A percentile compares a stretch with the other conserved stretches of the same genome.
Conservation (phyloP, 2,329 filamentous ascomycete genomes). For the Ciborinia camelliae region DNA sequence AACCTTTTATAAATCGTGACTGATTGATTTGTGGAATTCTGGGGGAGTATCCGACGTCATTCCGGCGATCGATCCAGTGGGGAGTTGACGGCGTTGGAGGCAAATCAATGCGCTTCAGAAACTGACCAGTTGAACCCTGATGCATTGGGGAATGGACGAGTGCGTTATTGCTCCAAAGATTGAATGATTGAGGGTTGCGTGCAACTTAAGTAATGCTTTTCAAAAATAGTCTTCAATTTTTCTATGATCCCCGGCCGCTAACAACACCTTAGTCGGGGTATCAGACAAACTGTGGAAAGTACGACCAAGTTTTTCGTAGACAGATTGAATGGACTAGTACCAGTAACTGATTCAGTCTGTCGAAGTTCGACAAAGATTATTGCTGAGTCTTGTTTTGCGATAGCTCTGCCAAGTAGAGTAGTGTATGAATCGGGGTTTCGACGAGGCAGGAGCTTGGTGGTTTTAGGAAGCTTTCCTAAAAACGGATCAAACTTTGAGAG, state of each 20-base stretch:
- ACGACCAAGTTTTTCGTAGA: neutral
- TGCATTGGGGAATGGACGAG: conserved; percentile 32
- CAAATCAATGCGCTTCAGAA: too few species aligned
- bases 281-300: neutral
- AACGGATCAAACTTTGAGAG: neutral
- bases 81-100: conserved; percentile 24
- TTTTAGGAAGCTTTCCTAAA: conserved; percentile 13
- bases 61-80: conserved; percentile 28
- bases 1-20: conserved; percentile 30
- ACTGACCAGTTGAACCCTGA: conserved; percentile 36
- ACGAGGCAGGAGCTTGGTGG: neutral
- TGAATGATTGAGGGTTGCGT: conserved; percentile 10
- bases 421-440: neutral
- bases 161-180: conserved; percentile 9
- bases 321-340: neutral
- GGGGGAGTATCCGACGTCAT: conserved; percentile 23
- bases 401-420: neutral
- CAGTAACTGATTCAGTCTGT: too few species aligned
- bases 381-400: neutral
- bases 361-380: neutral
- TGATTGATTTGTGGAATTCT: conserved; percentile 24
- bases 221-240: too few species aligned
- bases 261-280: conserved; percentile 2
- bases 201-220: neutral
- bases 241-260: too few species aligned